Conservation (phyloP, 768 basidiomycete species). For the Pleurotus giganteus region DNA sequence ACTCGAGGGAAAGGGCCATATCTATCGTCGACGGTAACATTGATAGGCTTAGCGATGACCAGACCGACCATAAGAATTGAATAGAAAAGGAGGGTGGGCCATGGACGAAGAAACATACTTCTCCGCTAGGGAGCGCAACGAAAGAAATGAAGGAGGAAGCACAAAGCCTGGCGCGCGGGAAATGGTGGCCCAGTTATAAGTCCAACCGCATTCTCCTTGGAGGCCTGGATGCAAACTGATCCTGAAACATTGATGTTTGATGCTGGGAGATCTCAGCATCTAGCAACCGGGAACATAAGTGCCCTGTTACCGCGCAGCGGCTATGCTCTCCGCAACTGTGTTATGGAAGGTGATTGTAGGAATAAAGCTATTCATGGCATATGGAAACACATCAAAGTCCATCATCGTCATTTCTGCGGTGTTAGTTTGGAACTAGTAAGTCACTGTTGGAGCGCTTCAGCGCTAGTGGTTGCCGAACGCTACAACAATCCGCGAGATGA, state of each 20-base stretch:
- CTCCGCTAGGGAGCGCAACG: conserved; percentile 7
- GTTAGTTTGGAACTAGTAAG: too few species aligned
- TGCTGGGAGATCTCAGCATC: conserved; percentile 3
- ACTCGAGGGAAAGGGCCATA: not conserved
- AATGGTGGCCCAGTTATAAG: not conserved
- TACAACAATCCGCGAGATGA: too few species aligned
- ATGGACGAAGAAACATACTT: conserved; percentile 1
- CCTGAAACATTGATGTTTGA: conserved; percentile 5
- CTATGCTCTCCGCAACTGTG: not conserved
- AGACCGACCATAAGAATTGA: not conserved
- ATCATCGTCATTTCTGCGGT: too few species aligned
- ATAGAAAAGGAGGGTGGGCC: conserved; percentile 1
- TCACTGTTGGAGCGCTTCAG: too few species aligned
- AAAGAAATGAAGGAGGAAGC: not conserved
- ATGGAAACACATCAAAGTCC: too few species aligned
- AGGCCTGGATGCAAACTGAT: too few species aligned
- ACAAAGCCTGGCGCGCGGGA: not conserved
- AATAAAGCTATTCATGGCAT: too few species aligned
- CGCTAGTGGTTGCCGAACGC: too few species aligned
- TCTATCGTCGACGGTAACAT: conserved; percentile 4
- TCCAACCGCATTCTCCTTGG: not conserved
- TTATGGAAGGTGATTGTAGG: not conserved
- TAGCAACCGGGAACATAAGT: conserved; percentile 1
- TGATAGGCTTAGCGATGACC: not conserved
- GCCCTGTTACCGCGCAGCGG: not conserved